Conservation (phyloP, 2,329 filamentous ascomycete genomes). For the Emergomyces africanus region DNA sequence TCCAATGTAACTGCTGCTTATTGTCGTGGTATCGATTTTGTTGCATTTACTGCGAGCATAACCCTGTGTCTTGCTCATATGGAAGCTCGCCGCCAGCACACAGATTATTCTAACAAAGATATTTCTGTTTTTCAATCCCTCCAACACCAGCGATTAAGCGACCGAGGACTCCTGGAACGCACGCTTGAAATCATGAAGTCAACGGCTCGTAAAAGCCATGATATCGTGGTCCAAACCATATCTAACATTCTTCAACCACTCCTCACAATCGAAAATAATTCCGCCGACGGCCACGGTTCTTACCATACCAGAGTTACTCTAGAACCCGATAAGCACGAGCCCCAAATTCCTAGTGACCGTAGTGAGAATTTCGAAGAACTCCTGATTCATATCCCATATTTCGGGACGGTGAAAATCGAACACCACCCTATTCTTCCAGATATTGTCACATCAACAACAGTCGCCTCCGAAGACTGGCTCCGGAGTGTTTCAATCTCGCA, state of each 20-base stretch:
- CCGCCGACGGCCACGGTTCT: not conserved
- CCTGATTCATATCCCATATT: conserved; percentile 31
- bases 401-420: conserved; percentile 29
- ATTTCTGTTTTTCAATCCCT: conserved; percentile 15
- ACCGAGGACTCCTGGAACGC: conserved; percentile 30
- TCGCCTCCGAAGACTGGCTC: not conserved
- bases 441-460: not conserved
- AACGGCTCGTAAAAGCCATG: conserved; percentile 16
- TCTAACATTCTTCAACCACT: conserved; percentile 11
- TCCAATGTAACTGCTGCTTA: conserved; percentile 14
- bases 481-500: not conserved
- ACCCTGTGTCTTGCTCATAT: conserved; percentile 17
- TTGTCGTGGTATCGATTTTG: conserved; percentile 18
- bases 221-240: conserved; percentile 19
- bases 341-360: not conserved
- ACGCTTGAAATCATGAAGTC: conserved; percentile 24
- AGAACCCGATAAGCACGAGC: conserved; percentile 2
- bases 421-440: not conserved
- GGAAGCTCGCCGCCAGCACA: conserved; percentile 10
- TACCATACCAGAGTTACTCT: not conserved
- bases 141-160: conserved; percentile 27
- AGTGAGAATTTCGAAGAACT: conserved; percentile 10
- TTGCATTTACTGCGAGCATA: conserved; percentile 16
- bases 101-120: not conserved
- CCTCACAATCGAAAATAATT: conserved; percentile 11